These are phyloP conservation scores for Arthrobotrys musiformis DNA, from an alignment of 2,329 filamentous ascomycete species.

Conservation along the genomic window DNA sequence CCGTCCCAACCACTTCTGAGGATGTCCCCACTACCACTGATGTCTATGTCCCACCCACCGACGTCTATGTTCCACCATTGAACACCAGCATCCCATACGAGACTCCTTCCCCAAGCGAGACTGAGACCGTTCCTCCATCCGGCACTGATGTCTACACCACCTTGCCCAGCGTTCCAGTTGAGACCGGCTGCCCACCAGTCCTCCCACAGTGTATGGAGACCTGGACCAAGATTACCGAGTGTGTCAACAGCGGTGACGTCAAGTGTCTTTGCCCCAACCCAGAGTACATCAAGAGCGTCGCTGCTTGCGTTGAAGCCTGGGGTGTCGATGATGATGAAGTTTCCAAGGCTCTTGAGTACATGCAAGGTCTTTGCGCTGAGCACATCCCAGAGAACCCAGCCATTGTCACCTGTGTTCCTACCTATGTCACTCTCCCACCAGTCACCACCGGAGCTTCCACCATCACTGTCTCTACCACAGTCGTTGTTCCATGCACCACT, in stretches of 20 bases:
- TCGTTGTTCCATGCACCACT: slow-evolving; percentile 43
- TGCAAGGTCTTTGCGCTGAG: slow-evolving; percentile 88
- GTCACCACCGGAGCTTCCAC: slow-evolving; percentile 61
- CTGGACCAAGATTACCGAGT: slow-evolving; percentile 79
- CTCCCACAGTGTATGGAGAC: slow-evolving; percentile 92
- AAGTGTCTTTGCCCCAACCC: slow-evolving; percentile 86
- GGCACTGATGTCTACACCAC: slow-evolving; percentile 63
- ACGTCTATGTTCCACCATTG: slow-evolving; percentile 35
- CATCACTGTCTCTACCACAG: slow-evolving; percentile 63
- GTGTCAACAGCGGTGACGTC: slow-evolving; percentile 83
- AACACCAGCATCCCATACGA: slow-evolving; percentile 46
- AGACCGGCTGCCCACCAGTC: slow-evolving; percentile 70
- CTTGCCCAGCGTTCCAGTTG: slow-evolving; percentile 57
- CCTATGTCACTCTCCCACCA: slow-evolving; percentile 71
- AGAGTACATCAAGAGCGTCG: slow-evolving; percentile 81
- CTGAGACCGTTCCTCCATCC: slow-evolving; percentile 65
- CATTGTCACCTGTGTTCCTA: slow-evolving; percentile 79
- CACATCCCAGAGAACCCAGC: slow-evolving; percentile 81
- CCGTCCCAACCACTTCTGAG: slow-evolving; percentile 9
- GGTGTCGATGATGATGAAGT: slow-evolving; percentile 74
- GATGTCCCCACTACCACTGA: slow-evolving; percentile 13
- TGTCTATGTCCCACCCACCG: slow-evolving; percentile 14
- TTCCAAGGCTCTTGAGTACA: slow-evolving; percentile 78
- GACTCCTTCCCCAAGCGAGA: slow-evolving; percentile 23
- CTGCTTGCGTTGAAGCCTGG: slow-evolving; percentile 82